Base-by-base conservation (phyloP, 495 filamentous ascomycete species). In the Lasiosphaeriaceae sp. region DNA sequence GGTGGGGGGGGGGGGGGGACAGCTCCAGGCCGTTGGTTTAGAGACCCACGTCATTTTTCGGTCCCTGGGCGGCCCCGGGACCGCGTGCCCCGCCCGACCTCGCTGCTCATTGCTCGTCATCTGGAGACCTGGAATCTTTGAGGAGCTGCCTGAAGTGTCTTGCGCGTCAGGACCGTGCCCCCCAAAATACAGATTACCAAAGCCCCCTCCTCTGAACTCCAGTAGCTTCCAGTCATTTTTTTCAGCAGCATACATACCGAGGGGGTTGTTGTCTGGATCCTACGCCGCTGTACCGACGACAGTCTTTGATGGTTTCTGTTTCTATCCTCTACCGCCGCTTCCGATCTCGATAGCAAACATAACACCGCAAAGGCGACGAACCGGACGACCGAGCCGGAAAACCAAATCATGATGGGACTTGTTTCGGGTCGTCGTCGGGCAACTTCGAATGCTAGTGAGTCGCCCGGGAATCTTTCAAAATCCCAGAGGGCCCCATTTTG, bases 381-480 rank as follows among this genome's bases (percentile, higher is more conserved):
- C n/a, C 39, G 39, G 39, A 14, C 39, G 14, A n/a, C 39, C 12
- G 39, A 17, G 12, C 39, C 14, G 39, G 9, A 9, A 43, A 43
- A 43, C 16, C 39, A 8, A 48, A 62, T 34, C 11, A 72, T 70
- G 66, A 68, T 64, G 63, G 65, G 65, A 19, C 61, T 71, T 23
- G 70, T 73, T 29, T 48, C 68, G 9, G 66, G 65, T 49, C 70
- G 70, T 49, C 67, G 62, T n/a, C 51, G 70, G 57, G 64, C 70
- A 45, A 67, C 65, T 19, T 73, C 70, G 17, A 73, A 61, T 68
- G 62, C 70, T 51, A 73, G 70, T 73, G 65, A 66, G 70, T 70
- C 39, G 54, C 43, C 31, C 45, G 53, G 49, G 58, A 24, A 48
- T 31, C 50, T 17, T 24, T 17, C 12, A 11, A 24, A 11, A 35